Conservation (phyloP, 176 grass and related monocot species). For the Eremochloa ophiuroides region DNA sequence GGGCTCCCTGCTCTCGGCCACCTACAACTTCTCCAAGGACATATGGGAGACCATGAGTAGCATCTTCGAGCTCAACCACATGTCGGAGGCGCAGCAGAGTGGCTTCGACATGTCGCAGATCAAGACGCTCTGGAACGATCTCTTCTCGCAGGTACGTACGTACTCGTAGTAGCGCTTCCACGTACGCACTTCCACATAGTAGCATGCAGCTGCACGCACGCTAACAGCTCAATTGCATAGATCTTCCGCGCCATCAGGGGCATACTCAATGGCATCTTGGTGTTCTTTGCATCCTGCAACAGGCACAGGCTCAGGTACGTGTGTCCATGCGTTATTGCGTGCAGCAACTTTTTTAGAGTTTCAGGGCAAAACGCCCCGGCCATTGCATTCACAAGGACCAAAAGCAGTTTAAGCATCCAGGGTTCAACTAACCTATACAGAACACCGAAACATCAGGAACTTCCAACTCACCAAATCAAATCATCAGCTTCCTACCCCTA, state of each 20-base stretch:
- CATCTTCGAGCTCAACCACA: conserved; percentile 61
- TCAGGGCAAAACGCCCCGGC: too few relatives aligned
- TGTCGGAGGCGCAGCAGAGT: conserved; percentile 57
- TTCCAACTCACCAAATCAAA: too few relatives aligned
- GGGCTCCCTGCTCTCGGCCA: conserved; percentile 38
- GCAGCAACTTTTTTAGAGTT: too few relatives aligned
- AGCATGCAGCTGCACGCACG: background rate
- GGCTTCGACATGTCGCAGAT: conserved; percentile 55
- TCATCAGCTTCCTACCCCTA: too few relatives aligned
- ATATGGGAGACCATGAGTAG: conserved; percentile 64
- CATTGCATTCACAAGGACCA: too few relatives aligned
- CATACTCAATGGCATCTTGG: conserved; percentile 64
- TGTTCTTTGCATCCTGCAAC: conserved; percentile 70
- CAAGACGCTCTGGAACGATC: conserved; percentile 74
- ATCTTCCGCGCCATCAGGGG: conserved; percentile 71
- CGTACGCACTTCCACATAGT: background rate
- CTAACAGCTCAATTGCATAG: background rate
- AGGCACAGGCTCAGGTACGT: conserved; percentile 81
- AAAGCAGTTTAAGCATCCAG: too few relatives aligned
- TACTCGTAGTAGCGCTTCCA: too few relatives aligned
- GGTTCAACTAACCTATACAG: too few relatives aligned
- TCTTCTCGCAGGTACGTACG: conserved; percentile 67
- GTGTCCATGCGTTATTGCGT: too few relatives aligned
- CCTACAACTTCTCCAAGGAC: conserved; percentile 56
- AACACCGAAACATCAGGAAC: too few relatives aligned